Base-by-base conservation (phyloP, 192 early-diverging fungal species). In the Gonapodya sp. region DNA sequence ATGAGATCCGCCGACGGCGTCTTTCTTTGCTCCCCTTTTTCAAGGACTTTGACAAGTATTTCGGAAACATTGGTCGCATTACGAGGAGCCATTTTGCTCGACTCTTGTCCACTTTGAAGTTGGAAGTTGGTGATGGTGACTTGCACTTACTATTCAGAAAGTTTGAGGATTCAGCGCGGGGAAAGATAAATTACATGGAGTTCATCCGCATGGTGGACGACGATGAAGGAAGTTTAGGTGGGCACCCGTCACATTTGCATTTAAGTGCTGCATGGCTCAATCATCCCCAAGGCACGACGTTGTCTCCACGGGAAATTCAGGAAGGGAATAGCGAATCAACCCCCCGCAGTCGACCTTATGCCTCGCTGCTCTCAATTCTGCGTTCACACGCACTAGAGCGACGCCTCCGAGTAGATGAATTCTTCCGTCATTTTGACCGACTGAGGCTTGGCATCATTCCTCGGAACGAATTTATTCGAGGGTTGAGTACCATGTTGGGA, bases 401-500 rank as follows among this genome's bases (percentile, higher is more conserved):
- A 64, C 85, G 89, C n/a, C 84, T 88, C 78, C 83, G 87, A 24
- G 85, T 91, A 16, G 79, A 84, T 30, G 88, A 91, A 79, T 89
- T 87, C 80, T 90, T 91, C 83, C 80, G 82, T 16, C 88, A 91
- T 83, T 87, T 88, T 82, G 89, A 91, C 82, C 88, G 87, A 72
- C 84, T 88, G n/a, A 64, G 88, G 18, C 81, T 82, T 31, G 89
- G 89, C 80, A 83, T 83, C 14, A 88, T 91, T 36, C 82, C 86
- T 0, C 36, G 82, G 31, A 81, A 88, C 1, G 88, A 91, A 31
- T 91, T 91, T 81, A 85, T 88, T 72, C 84, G 88, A 33, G 89
- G 86, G 8, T 35, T 91, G n/a, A 81, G 86, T 72, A 73, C 82
- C 14, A 87, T 91, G 33, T 31, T 34, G 0, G 24, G 31, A 0